Evolutionary conservation across 805 yeast species (phyloP).

Genomic region (Sugiyamaella smithiae): DNA sequence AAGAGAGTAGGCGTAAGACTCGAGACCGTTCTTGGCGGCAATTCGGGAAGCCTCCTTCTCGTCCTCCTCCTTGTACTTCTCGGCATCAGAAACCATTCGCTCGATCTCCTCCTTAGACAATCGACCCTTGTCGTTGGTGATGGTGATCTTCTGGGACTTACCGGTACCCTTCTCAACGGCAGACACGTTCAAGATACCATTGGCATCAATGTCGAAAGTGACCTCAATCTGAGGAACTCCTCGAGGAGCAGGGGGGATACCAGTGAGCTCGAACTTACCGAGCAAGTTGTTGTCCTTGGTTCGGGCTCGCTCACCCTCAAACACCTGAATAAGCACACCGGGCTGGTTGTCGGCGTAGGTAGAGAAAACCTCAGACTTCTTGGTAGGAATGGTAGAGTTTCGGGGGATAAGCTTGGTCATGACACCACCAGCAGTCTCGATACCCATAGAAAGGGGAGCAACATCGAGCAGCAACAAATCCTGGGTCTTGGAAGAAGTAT

Average conservation of each 20-base stretch:
- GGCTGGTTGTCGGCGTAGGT: slow-evolving; percentile 98
- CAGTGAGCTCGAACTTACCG: slow-evolving; percentile 95
- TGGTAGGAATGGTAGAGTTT: slow-evolving; percentile 96
- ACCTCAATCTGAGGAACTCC: slow-evolving; percentile 99
- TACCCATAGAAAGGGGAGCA: slow-evolving; percentile 96
- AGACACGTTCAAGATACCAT: slow-evolving; percentile 94
- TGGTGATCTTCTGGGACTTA: slow-evolving; percentile 94
- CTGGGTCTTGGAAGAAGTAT: slow-evolving; percentile 93
- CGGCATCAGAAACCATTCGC: slow-evolving; percentile 97
- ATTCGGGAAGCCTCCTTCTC: slow-evolving; percentile 92
- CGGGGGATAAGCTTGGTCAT: slow-evolving; percentile 98
- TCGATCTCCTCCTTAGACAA: slow-evolving; percentile 96
- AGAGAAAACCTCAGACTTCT: slow-evolving; percentile 95
- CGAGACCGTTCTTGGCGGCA: slow-evolving; percentile 91
- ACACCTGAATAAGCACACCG: slow-evolving; percentile 96
- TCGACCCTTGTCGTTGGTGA: slow-evolving; percentile 98
- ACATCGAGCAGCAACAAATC: slow-evolving; percentile 92
- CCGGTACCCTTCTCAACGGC: slow-evolving; percentile 99
- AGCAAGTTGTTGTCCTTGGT: slow-evolving; percentile 94
- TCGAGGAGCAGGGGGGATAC: slow-evolving; percentile 98
- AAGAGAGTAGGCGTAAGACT: slow-evolving; percentile 91
- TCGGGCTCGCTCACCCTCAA: slow-evolving; percentile 97
- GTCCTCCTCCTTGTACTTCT: slow-evolving; percentile 95
- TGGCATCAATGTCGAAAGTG: slow-evolving; percentile 94
- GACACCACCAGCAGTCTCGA: slow-evolving; percentile 99